Conservation (phyloP, 1,284 basidiomycete species). For the Vanrija sp. region DNA sequence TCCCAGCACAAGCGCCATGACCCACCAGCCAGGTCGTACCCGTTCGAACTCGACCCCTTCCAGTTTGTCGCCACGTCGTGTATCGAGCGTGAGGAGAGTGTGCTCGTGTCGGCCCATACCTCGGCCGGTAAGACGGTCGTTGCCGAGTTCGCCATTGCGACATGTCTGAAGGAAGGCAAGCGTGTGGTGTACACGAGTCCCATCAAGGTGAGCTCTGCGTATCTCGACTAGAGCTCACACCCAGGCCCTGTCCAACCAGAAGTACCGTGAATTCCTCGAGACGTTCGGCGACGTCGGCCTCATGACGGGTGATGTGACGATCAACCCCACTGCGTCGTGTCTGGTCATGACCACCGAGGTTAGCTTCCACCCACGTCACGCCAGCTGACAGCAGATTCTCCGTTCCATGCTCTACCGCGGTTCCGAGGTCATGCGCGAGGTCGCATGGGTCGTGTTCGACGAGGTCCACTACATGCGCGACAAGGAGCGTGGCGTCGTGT, state of each 20-base stretch:
- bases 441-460: conserved; percentile 99
- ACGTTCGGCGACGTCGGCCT: conserved; percentile 97
- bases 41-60: conserved; percentile 96
- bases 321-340: conserved; percentile 94
- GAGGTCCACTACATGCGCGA: conserved; percentile 99
- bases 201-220: conserved; percentile 73
- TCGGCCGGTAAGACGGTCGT: conserved; percentile 99
- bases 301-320: conserved; percentile 99
- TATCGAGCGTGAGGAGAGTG: conserved; percentile 95
- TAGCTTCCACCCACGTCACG: conserved; percentile 25
- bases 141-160: conserved; percentile 98
- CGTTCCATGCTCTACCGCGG: conserved; percentile 98
- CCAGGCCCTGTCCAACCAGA: conserved; percentile 95
- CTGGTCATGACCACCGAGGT: conserved; percentile 99
- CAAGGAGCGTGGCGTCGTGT: conserved; percentile 65
- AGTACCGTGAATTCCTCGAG: conserved; percentile 95
- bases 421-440: conserved; percentile 98
- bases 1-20: conserved; percentile 85
- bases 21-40: conserved; percentile 88
- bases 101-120: conserved; percentile 96
- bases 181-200: conserved; percentile 98
- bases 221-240: not conserved
- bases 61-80: conserved; percentile 91
- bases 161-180: conserved; percentile 79
- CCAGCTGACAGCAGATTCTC: conserved; percentile 65